Conservation (phyloP, 2,329 filamentous ascomycete species). For the Paecilomyces formosus region DNA sequence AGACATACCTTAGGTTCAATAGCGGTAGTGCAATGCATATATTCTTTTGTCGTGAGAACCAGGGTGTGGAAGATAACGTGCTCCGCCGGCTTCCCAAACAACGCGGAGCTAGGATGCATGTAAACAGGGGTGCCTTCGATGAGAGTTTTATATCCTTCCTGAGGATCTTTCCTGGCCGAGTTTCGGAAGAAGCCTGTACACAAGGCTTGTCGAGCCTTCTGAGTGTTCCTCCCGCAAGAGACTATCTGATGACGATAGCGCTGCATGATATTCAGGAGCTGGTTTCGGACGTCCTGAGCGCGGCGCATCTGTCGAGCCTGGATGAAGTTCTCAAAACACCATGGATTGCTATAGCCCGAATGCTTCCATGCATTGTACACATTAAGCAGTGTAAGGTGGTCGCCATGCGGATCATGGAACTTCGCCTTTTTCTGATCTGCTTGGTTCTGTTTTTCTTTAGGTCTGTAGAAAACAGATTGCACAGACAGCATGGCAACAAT, state of each 20-base stretch:
- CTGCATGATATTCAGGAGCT: slow-evolving; percentile 89
- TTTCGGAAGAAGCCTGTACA: slow-evolving; percentile 96
- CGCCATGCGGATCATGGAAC: slow-evolving; percentile 90
- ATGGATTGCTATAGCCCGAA: slow-evolving; percentile 71
- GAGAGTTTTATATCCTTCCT: slow-evolving; percentile 95
- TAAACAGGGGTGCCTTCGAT: slow-evolving; percentile 93
- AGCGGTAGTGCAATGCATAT: slow-evolving; percentile 88
- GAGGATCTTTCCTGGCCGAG: slow-evolving; percentile 85
- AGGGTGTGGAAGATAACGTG: slow-evolving; percentile 82
- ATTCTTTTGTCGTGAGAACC: slow-evolving; percentile 65
- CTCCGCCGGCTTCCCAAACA: slow-evolving; percentile 94
- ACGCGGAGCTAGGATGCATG: slow-evolving; percentile 80
- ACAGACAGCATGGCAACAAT: slow-evolving; percentile 94
- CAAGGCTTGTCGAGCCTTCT: slow-evolving; percentile 78
- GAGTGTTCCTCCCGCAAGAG: slow-evolving; percentile 80
- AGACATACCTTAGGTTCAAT: slow-evolving; percentile 72
- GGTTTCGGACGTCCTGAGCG: slow-evolving; percentile 85
- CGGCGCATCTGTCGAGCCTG: slow-evolving; percentile 83
- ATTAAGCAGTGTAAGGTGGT: slow-evolving; percentile 90
- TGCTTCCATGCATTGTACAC: slow-evolving; percentile 97
- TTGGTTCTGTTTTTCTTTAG: slow-evolving; percentile 93
- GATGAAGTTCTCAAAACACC: slow-evolving; percentile 98
- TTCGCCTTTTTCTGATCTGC: slow-evolving; percentile 97
- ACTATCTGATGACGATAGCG: slow-evolving; percentile 76
- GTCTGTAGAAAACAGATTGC: slow-evolving; percentile 82